Conservation (phyloP, 208 protist species). For the Trypanosoma brucei region DNA sequence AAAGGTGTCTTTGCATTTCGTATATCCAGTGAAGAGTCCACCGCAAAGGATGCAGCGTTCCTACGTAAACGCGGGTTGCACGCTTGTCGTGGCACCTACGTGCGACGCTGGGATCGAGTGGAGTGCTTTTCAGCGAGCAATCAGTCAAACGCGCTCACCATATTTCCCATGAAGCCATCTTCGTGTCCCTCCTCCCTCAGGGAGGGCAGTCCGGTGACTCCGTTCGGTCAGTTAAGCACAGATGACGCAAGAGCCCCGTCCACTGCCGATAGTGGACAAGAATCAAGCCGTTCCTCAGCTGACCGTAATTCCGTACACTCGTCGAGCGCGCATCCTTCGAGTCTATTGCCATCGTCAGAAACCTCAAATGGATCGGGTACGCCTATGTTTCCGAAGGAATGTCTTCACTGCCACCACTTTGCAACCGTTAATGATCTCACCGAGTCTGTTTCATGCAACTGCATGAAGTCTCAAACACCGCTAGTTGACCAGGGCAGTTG, state of each 20-base stretch:
- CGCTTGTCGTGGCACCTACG: conserved; percentile 32
- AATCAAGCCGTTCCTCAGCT: no score
- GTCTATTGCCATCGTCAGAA: background rate
- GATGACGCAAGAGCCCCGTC: no score
- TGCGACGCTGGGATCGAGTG: conserved; percentile 61
- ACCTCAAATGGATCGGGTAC: background rate
- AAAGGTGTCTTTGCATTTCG: conserved; percentile 54
- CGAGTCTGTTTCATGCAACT: background rate
- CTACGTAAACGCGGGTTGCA: conserved; percentile 43
- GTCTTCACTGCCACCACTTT: background rate
- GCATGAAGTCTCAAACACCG: background rate
- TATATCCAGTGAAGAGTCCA: conserved; percentile 30
- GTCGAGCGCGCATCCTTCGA: no score
- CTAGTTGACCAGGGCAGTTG: background rate
- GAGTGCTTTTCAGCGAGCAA: conserved; percentile 56
- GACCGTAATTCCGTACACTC: no score
- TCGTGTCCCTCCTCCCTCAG: conserved; percentile 7
- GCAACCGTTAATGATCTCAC: background rate
- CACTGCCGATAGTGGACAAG: no score
- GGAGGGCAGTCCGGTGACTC: background rate
- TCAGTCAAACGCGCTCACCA: conserved; percentile 33
- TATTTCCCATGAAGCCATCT: conserved; percentile 35
- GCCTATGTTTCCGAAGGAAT: background rate
- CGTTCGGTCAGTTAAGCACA: background rate
- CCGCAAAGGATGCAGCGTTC: conserved; percentile 29